A percentile compares a stretch with the other conserved stretches of the same genome.
These are phyloP conservation scores for Microcyclospora tardicrescens DNA, from an alignment of 2,329 filamentous ascomycete genomes.

Conservation along the genomic window DNA sequence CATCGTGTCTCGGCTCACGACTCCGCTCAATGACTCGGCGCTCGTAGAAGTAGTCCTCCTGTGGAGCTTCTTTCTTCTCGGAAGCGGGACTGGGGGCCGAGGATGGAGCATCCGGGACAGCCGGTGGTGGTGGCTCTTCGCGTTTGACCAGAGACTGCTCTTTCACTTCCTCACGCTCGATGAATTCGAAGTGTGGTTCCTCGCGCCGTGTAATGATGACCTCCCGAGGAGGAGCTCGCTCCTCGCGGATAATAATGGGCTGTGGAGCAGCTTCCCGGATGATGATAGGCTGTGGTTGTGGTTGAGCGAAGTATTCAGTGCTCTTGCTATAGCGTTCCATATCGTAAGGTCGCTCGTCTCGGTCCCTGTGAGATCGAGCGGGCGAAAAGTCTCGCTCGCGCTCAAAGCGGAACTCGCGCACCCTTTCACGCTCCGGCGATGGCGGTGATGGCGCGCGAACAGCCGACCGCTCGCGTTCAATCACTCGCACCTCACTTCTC, in stretches of 20 bases:
- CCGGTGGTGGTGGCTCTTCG: constrained; percentile 25
- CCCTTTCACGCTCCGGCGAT: constrained; percentile 32
- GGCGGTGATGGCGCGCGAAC: constrained; percentile 23
- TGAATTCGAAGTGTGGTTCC: constrained; percentile 46
- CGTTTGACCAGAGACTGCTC: constrained; percentile 35
- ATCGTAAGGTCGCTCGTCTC: constrained; percentile 31
- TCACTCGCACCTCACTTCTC: constrained; percentile 26
- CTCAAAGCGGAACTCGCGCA: constrained; percentile 40
- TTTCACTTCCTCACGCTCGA: constrained; percentile 41
- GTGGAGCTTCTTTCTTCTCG: constrained; percentile 6
- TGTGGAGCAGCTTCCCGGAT: constrained; percentile 39
- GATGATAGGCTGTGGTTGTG: constrained; percentile 26
- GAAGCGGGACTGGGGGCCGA: background rate
- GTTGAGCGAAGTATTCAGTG: constrained; percentile 39
- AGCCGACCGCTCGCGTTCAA: constrained; percentile 24
- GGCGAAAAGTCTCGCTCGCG: constrained; percentile 36
- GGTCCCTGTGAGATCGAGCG: constrained; percentile 10
- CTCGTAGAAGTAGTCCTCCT: constrained; percentile 50
- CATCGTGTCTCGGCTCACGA: constrained; percentile 30
- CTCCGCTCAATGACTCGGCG: constrained; percentile 43
- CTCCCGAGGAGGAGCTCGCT: constrained; percentile 28
- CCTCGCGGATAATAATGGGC: constrained; percentile 44
- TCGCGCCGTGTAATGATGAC: constrained; percentile 44
- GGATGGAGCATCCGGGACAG: constrained; percentile 3
- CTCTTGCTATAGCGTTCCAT: constrained; percentile 40